Percentiles rank a stretch among this genome's conserved stretches.
Evolutionary conservation across 352 stramenopile genomes (phyloP).

Genomic region (Phytophthora cryptogea): DNA sequence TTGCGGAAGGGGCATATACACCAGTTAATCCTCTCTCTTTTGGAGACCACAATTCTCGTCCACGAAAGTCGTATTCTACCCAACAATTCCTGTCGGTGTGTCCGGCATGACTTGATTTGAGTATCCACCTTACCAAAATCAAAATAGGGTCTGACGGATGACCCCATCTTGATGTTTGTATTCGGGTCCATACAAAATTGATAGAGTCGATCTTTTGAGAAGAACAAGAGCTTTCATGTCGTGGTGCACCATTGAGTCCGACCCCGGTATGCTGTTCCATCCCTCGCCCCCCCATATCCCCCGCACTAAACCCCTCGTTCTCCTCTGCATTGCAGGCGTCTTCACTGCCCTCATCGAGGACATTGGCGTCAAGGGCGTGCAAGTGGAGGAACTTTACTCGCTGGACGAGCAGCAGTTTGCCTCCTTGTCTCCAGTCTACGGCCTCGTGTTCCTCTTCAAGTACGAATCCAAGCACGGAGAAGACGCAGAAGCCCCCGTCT

Average conservation of each 20-base stretch:
- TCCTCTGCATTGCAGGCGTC: constrained; percentile 49
- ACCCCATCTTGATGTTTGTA: too few species aligned
- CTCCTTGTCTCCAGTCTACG: constrained; percentile 81
- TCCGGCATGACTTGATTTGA: too few species aligned
- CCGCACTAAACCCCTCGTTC: neutral
- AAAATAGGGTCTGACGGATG: too few species aligned
- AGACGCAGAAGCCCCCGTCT: constrained; percentile 22
- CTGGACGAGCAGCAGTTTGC: constrained; percentile 89
- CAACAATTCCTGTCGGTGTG: too few species aligned
- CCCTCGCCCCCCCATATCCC: neutral
- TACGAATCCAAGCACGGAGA: constrained; percentile 74
- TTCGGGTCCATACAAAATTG: too few species aligned
- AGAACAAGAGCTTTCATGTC: constrained; percentile 39
- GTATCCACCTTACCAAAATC: too few species aligned
- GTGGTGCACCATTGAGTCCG: constrained; percentile 83
- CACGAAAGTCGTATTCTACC: too few species aligned
- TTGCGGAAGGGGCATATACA: too few species aligned
- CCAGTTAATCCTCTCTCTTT: too few species aligned
- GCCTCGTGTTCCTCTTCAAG: constrained; percentile 97
- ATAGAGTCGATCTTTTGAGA: neutral
- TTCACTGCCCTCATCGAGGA: constrained; percentile 94
- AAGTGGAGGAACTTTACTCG: constrained; percentile 95
- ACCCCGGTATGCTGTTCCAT: constrained; percentile 48
- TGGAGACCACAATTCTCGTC: too few species aligned
- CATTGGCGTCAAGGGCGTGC: constrained; percentile 92